A percentile compares a stretch with the other conserved stretches of the same genome.
phyloP scores from a whole-genome alignment of 495 filamentous ascomycete genomes.

The Hyaloscypha variabilis region DNA sequence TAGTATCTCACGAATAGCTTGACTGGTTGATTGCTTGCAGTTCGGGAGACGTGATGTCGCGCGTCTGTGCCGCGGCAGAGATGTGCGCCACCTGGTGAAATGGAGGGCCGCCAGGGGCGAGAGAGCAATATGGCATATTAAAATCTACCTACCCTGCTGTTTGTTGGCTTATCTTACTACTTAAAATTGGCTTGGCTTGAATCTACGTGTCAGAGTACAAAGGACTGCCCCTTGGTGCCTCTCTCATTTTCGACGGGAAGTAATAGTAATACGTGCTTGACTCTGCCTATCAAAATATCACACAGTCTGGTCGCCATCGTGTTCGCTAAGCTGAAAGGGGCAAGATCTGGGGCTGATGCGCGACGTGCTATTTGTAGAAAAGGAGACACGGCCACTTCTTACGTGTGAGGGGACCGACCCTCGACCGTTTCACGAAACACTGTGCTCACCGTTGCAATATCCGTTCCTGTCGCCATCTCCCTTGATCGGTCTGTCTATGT shows the following conservation, averaged over 20 bases:
- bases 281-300: too few species aligned
- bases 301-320: background rate
- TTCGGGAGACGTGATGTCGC: background rate
- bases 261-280: too few species aligned
- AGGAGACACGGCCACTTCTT: background rate
- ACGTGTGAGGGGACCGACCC: background rate
- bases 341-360: background rate
- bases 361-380: background rate
- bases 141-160: too few species aligned
- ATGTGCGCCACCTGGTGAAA: background rate
- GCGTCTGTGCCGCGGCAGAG: background rate
- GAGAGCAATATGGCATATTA: background rate
- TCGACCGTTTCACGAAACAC: conserved; percentile 7
- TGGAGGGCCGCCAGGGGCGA: too few species aligned
- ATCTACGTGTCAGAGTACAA: too few species aligned
- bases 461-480: background rate
- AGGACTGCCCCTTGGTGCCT: too few species aligned
- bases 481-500: background rate
- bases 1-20: too few species aligned
- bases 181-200: too few species aligned
- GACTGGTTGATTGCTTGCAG: too few species aligned
- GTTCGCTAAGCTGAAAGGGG: background rate
- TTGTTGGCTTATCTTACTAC: too few species aligned
- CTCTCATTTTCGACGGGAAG: too few species aligned
- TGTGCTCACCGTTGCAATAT: background rate